A percentile compares a stretch with the other conserved stretches of the same genome.
phyloP scores from a whole-genome alignment of 441 rosid species.

The Capsella rubella region DNA sequence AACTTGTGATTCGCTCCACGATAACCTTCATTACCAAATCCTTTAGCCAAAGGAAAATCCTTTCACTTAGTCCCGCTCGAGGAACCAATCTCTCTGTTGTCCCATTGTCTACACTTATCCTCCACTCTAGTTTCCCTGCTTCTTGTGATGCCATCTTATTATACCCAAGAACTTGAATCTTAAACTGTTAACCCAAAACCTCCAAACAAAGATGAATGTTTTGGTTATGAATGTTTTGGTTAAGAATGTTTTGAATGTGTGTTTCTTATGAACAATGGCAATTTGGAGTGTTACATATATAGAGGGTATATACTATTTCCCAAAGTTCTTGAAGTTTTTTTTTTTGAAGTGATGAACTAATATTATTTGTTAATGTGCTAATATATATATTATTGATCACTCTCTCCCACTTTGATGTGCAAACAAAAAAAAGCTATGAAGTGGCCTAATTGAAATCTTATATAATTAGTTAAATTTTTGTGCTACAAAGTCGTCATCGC shows the following conservation, averaged over 20 bases:
- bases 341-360: conserved; percentile 21
- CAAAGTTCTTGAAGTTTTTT: conserved; percentile 30
- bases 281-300: conserved; percentile 39
- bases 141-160: conserved; percentile 39
- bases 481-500: conserved; percentile 43
- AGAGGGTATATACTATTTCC: conserved; percentile 10
- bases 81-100: conserved; percentile 49
- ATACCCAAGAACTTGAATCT: background rate
- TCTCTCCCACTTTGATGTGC: conserved; percentile 35
- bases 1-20: conserved; percentile 37
- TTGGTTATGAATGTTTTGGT: conserved; percentile 10
- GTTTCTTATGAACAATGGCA: conserved; percentile 38
- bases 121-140: conserved; percentile 61
- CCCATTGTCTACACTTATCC: conserved; percentile 54
- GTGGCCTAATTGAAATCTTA: conserved; percentile 32
- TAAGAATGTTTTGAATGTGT: conserved; percentile 2
- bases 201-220: conserved; percentile 10
- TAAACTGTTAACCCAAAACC: conserved; percentile 5
- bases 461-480: conserved; percentile 27
- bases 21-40: conserved; percentile 41
- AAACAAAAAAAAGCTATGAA: conserved; percentile 2
- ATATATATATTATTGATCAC: conserved; percentile 27
- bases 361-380: conserved; percentile 23
- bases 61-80: conserved; percentile 34
- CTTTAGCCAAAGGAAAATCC: conserved; percentile 45